Evolutionary conservation across 768 basidiomycete genomes (phyloP), one percentile per base, ranked within the genome.

Genomic region (Kwoniella sp.): DNA sequence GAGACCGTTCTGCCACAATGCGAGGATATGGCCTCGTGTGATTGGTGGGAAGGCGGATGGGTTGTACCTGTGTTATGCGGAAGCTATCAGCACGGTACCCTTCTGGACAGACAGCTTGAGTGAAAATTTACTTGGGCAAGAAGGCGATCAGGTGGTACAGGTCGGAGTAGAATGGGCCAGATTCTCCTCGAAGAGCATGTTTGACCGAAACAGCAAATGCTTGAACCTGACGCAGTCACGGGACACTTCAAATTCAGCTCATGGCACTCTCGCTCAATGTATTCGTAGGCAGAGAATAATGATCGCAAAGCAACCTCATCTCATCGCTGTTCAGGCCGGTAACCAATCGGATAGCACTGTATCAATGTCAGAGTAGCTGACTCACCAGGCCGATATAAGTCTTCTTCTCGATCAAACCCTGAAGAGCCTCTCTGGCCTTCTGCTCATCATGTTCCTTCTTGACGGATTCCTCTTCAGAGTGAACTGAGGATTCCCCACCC

Each of bases 151-250:
- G 82, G 12, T 86, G 85, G 70, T 88, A 91, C 24, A 90, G 83
- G 71, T 90, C 89, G 44, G 87, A 83, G 72, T 88, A 90, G 80
- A 86, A 91, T 5, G 87, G 83, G 1, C 89, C 88, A 15, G 83
- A 78, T 74, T 90, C 89, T 7, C 84, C 85, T 37, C 89, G 86
- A 13, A 90, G 84, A 74, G 66, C 60, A 63, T 77, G 73, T 60
- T 90, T 89, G 56, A 88, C 84, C 3, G 88, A 80, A 3, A 89
- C 86, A 1, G 87, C 82, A 71, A 85, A 88, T 0, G 87, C 88
- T 83, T 88, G 86, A 21, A 88, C 81, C 86, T 88, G 66, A 2
- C 6, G 4, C 37, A 1, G 46, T 26, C 24, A 27, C n/a, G 19
- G 12, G 30, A 19, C 33, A 33, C 33, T n/a, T n/a, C n/a, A n/a